Percentiles rank a stretch among this genome's conserved stretches.
phyloP scores from a whole-genome alignment of 352 stramenopile species.

The Phytophthora crassamura region DNA sequence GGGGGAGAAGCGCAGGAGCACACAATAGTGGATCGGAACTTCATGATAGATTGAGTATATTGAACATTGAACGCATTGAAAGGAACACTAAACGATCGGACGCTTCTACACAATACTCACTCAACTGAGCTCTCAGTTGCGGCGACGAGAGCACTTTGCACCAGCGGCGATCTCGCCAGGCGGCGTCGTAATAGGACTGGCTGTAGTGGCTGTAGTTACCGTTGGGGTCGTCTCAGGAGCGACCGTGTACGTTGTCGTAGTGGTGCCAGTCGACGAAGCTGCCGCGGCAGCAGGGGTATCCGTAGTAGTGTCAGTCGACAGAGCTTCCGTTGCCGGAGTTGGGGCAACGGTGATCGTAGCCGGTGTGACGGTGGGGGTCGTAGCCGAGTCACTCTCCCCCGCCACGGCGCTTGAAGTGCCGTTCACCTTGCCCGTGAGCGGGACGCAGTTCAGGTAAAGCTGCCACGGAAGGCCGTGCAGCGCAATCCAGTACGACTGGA shows the following conservation, averaged over 20 bases:
- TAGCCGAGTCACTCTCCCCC: conserved; percentile 1
- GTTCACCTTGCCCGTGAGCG: conserved; percentile 21
- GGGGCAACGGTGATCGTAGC: conserved; percentile 5
- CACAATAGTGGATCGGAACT: not conserved
- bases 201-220: conserved; percentile 8
- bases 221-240: conserved; percentile 16
- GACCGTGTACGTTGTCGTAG: conserved; percentile 13
- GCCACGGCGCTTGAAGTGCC: conserved; percentile 8
- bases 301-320: not conserved
- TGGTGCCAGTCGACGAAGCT: conserved; percentile 7
- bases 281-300: too few species aligned
- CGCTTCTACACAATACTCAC: not conserved
- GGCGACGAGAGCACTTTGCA: conserved; percentile 36
- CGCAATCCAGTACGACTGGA: conserved; percentile 66
- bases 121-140: conserved; percentile 24
- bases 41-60: not conserved
- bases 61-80: not conserved
- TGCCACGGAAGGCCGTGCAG: conserved; percentile 63
- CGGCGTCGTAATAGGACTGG: conserved; percentile 14
- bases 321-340: conserved; percentile 14
- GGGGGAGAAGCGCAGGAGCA: too few species aligned
- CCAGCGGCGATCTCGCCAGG: conserved; percentile 10
- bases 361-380: conserved; percentile 8
- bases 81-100: not conserved
- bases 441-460: conserved; percentile 56